Evolutionary conservation across 2,329 filamentous ascomycete species (phyloP).

Genomic region (Ceratocystis ficicola): DNA sequence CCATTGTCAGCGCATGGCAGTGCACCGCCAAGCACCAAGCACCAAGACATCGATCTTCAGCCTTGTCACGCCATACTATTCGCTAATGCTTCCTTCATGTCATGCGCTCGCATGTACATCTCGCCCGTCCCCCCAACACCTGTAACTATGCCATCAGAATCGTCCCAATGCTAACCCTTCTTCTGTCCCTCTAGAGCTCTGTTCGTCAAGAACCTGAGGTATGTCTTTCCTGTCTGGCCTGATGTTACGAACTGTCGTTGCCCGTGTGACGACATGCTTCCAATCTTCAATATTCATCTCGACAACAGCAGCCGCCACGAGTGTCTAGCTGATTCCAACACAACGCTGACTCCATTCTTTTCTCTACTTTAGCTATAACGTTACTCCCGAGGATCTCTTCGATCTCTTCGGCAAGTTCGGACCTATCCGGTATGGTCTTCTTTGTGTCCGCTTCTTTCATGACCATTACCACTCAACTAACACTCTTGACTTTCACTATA

Average conservation of each 20-base stretch:
- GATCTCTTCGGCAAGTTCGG: slow-evolving; percentile 98
- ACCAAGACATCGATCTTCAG: background rate
- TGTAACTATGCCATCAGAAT: background rate
- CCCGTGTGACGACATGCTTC: background rate
- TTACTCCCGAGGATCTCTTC: slow-evolving; percentile 94
- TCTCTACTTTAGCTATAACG: slow-evolving; percentile 67
- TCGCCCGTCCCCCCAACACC: background rate
- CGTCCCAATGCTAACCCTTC: slow-evolving; percentile 15
- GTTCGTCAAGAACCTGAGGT: slow-evolving; percentile 99
- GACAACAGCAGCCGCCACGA: background rate
- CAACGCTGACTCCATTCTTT: background rate
- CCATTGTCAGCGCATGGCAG: background rate
- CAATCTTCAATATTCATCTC: background rate
- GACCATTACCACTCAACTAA: background rate
- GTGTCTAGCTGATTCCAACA: background rate
- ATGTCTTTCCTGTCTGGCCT: slow-evolving; percentile 28
- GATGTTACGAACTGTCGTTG: background rate
- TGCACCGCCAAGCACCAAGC: background rate
- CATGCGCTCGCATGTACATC: background rate
- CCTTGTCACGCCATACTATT: background rate
- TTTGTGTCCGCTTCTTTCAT: slow-evolving; percentile 37
- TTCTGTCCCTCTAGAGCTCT: slow-evolving; percentile 58
- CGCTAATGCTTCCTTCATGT: background rate
- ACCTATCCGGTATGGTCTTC: slow-evolving; percentile 55
- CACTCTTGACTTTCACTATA: slow-evolving; percentile 30